Evolutionary conservation across 805 yeast genomes (phyloP), one percentile per base, ranked within the genome.

Genomic region (Ogataea trehalophila): DNA sequence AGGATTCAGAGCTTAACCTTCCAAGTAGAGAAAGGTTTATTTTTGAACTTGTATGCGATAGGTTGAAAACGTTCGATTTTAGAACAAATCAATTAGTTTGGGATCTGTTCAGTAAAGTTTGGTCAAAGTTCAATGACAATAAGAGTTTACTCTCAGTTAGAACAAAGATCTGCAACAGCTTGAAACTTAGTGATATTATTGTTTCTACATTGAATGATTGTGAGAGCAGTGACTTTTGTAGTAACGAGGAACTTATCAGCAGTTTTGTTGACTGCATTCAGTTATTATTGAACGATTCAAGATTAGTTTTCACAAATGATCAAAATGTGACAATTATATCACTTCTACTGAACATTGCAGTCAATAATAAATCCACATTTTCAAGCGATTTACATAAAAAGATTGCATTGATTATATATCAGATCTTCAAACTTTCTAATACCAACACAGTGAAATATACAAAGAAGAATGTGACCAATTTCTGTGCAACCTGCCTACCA

Each of bases 11-110:
- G 1, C 68, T 79, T 2, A 73, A 69, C 46, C 71, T 85, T 14
- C 91, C 90, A 8, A 76, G 81, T 47, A 68, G 68, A 45, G 73
- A 74, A 22, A 58, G 64, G 0, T 85, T 85, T 52, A 65, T 83
- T 4, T 69, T 83, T 43, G 87, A 81, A 42, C 67, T 85, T 33
- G 50, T 85, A 1, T 71, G 79, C 44, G 88, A 83, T 57, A 69
- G 90, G 46, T 62, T 85, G 9, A 72, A 71, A 41, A 60, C 63
- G n/a, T 51, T 61, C 2, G 51, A 58, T 6, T 81, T 80, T 69
- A 80, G 74, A 54, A 59, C 47, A n/a, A 63, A 67, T 45, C 46
- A 58, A 1, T 56, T 61, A 2, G 63, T 77, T 2, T 85, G 92
- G 92, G 47, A 50, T 13, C 61, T 83, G 9, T 74, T 80, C 54